Conservation (phyloP, 2,329 filamentous ascomycete species). For the Zasmidium citrigriseum region DNA sequence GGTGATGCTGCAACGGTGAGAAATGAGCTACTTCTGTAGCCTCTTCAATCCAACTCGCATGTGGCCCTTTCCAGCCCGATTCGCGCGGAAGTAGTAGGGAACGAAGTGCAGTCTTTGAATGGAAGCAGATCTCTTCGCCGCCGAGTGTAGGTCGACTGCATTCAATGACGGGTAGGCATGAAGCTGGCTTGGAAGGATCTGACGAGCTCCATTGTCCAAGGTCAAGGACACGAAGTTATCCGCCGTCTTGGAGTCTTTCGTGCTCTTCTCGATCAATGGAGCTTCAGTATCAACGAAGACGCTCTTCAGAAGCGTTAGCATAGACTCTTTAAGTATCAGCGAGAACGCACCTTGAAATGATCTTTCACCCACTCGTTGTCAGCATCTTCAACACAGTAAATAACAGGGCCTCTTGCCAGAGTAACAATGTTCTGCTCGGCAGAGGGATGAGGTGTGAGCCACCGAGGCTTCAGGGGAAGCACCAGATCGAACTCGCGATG, state of each 20-base stretch:
- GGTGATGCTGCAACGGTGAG: no score
- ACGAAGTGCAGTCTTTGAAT: constrained; percentile 49
- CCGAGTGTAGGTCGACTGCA: background rate
- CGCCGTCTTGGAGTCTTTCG: constrained; percentile 22
- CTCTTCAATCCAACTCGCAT: constrained; percentile 49
- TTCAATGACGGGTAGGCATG: constrained; percentile 3
- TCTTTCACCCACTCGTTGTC: constrained; percentile 59
- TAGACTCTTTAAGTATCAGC: background rate
- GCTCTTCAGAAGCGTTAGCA: constrained; percentile 1
- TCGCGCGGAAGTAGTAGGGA: constrained; percentile 58
- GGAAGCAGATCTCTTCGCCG: constrained; percentile 14
- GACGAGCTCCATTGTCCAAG: constrained; percentile 23
- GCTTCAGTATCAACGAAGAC: constrained; percentile 11
- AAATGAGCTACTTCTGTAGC: background rate
- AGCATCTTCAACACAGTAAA: constrained; percentile 63
- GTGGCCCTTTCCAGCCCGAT: constrained; percentile 55
- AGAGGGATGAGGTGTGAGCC: constrained; percentile 56
- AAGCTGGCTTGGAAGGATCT: background rate
- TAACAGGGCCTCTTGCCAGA: constrained; percentile 58
- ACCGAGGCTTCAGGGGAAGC: constrained; percentile 50
- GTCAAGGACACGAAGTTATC: constrained; percentile 35
- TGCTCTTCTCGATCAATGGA: constrained; percentile 19
- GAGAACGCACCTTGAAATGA: constrained; percentile 53
- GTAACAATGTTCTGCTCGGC: constrained; percentile 57
- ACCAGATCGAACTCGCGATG: constrained; percentile 48